Percentiles rank a stretch among this genome's conserved stretches.
phyloP scores from a whole-genome alignment of 1,284 basidiomycete species.

The Trichosporon asahii region DNA sequence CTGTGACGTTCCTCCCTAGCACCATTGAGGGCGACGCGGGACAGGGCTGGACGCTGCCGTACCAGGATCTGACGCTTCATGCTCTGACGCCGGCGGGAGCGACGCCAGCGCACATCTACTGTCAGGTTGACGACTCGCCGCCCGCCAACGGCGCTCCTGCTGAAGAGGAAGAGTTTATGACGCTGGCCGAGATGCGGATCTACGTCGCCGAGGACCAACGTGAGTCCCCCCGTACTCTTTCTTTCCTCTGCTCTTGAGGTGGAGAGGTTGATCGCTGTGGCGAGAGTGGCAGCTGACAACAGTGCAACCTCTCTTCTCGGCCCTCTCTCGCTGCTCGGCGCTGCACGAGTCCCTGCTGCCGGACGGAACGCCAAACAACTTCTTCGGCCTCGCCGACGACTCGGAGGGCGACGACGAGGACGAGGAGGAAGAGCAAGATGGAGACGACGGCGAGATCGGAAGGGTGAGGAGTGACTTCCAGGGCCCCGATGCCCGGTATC shows the following conservation, averaged over 20 bases:
- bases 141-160: conserved; percentile 21
- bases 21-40: conserved; percentile 24
- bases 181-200: conserved; percentile 73
- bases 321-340: conserved; percentile 81
- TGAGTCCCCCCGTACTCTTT: conserved; percentile 55
- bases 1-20: conserved; percentile 68
- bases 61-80: conserved; percentile 81
- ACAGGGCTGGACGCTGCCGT: conserved; percentile 72
- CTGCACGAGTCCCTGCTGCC: conserved; percentile 70
- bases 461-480: conserved; percentile 90
- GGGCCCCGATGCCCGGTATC: conserved; percentile 63
- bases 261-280: neutral
- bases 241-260: neutral
- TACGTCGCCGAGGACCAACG: conserved; percentile 63
- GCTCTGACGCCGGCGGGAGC: conserved; percentile 67
- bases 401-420: conserved; percentile 23
- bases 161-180: conserved; percentile 56
- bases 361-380: conserved; percentile 53
- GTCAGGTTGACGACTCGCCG: conserved; percentile 70
- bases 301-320: conserved; percentile 86
- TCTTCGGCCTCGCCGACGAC: conserved; percentile 37
- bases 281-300: conserved; percentile 16
- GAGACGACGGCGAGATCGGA: conserved; percentile 63
- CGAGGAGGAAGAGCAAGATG: conserved; percentile 33
- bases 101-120: conserved; percentile 70